Evolutionary conservation across 495 filamentous ascomycete species (phyloP).

Genomic region (Bombardia bombarda): DNA sequence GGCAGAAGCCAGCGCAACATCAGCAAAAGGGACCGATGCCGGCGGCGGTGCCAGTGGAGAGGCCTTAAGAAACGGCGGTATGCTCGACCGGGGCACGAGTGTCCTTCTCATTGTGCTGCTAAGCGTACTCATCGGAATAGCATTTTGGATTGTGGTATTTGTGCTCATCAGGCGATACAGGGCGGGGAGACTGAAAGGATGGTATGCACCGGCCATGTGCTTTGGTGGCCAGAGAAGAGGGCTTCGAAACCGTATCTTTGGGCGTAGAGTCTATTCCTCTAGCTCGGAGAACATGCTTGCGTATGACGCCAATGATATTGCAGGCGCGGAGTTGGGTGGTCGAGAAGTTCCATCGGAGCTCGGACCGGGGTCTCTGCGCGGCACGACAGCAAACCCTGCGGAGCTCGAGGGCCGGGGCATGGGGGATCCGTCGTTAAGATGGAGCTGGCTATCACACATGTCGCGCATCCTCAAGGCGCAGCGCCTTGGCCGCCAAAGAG

Average conservation of each 20-base stretch:
- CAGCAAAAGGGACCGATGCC: background rate
- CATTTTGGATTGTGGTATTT: conserved; percentile 15
- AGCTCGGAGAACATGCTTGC: background rate
- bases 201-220: background rate
- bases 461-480: conserved; percentile 3
- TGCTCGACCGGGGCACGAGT: conserved; percentile 12
- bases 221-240: background rate
- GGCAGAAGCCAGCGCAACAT: background rate
- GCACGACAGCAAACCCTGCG: conserved; percentile 16
- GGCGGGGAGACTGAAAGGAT: conserved; percentile 6
- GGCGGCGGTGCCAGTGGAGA: background rate
- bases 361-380: conserved; percentile 8
- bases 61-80: too few species aligned
- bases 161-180: conserved; percentile 20
- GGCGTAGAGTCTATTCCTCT: background rate
- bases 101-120: conserved; percentile 25
- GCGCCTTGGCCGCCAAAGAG: background rate
- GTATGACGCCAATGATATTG: background rate
- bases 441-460: conserved; percentile 6
- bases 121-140: conserved; percentile 19
- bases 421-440: conserved; percentile 2
- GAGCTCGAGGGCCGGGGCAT: conserved; percentile 21
- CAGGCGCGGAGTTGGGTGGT: background rate
- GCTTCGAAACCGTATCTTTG: too few species aligned
- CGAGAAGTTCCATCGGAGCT: conserved; percentile 7